Evolutionary conservation across 768 basidiomycete genomes (phyloP).

Genomic region (Podaxis carcinomalis): DNA sequence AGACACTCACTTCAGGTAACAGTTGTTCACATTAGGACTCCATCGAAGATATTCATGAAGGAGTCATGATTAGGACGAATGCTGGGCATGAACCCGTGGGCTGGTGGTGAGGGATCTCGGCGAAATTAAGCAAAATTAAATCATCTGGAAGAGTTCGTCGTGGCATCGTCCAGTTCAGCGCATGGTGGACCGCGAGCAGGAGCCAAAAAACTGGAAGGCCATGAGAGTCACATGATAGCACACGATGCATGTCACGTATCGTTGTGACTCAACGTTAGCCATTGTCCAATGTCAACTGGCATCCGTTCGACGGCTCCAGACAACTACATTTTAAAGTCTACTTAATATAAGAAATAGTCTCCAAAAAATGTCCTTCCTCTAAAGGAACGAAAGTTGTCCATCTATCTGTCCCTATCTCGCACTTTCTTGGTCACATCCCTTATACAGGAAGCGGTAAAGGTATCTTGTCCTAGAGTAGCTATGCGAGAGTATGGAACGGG

Average conservation of each 20-base stretch:
- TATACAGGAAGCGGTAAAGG: neutral
- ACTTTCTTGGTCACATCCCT: neutral
- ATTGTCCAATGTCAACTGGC: neutral
- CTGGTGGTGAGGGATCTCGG: neutral
- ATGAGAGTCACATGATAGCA: neutral
- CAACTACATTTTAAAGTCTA: neutral
- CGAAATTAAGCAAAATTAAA: neutral
- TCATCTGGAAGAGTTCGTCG: neutral
- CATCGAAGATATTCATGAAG: neutral
- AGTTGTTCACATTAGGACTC: neutral
- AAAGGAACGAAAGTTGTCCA: slow-evolving; percentile 3
- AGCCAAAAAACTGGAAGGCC: neutral
- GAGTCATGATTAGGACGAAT: neutral
- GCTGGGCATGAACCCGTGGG: neutral
- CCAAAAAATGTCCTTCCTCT: neutral
- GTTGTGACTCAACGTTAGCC: neutral
- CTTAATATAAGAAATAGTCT: neutral
- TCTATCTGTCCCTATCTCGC: neutral
- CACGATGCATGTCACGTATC: neutral
- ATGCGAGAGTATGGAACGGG: neutral
- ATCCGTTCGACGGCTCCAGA: neutral
- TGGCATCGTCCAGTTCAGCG: neutral
- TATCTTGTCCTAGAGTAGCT: slow-evolving; percentile 6
- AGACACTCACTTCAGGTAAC: neutral
- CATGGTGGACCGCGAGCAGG: neutral